Conservation (phyloP, 208 protist species). For the Trypanosoma vivax region DNA sequence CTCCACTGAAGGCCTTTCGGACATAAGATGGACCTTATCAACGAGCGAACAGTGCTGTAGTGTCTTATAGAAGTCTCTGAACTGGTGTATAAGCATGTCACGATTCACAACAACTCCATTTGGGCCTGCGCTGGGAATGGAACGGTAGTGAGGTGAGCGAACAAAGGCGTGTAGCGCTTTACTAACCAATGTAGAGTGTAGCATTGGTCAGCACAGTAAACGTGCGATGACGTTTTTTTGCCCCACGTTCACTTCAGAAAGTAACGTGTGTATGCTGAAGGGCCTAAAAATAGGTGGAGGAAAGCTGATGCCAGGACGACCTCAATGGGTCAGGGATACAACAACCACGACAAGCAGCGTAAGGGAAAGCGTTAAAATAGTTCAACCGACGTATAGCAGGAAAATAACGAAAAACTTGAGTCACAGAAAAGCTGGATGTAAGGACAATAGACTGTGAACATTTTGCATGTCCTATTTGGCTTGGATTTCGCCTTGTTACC, state of each 20-base stretch:
- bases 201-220: conserved; percentile 7
- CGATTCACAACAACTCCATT: conserved; percentile 86
- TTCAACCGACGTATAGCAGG: too few species aligned
- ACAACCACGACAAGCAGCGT: too few species aligned
- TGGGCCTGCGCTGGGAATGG: conserved; percentile 67
- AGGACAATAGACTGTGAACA: too few species aligned
- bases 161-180: conserved; percentile 79
- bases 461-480: too few species aligned
- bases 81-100: conserved; percentile 83
- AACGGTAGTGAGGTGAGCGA: conserved; percentile 76
- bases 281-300: too few species aligned
- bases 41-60: conserved; percentile 83
- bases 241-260: not conserved
- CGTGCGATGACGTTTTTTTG: not conserved
- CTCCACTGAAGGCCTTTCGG: conserved; percentile 66
- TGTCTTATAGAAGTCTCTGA: conserved; percentile 84
- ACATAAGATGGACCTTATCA: conserved; percentile 89
- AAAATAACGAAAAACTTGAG: too few species aligned
- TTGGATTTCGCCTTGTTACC: too few species aligned
- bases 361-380: too few species aligned
- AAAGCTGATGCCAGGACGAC: too few species aligned
- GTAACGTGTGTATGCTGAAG: too few species aligned
- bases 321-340: too few species aligned
- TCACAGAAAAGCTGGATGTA: too few species aligned
- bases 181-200: conserved; percentile 14